phyloP scores from a whole-genome alignment of 352 stramenopile species.

The Globisporangium apiculatum region DNA sequence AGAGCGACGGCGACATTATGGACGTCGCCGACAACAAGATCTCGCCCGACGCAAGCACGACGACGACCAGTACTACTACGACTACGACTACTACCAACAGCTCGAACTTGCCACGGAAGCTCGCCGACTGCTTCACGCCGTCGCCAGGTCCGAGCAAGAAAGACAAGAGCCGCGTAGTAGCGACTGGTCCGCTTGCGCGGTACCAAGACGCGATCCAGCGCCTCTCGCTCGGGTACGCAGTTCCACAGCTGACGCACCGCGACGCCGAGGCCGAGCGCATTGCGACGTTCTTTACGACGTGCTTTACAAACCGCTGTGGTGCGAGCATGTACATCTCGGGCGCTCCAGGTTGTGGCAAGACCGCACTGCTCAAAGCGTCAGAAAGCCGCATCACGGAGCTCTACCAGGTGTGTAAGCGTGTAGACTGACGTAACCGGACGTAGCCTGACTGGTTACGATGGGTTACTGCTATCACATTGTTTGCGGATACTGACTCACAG shows the following conservation, averaged over 20 bases:
- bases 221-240: constrained; percentile 42
- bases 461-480: background rate
- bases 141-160: constrained; percentile 33
- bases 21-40: constrained; percentile 26
- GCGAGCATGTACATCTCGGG: constrained; percentile 77
- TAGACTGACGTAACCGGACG: background rate
- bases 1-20: constrained; percentile 2
- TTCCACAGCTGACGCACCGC: constrained; percentile 42
- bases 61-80: background rate
- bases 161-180: constrained; percentile 7
- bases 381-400: constrained; percentile 39
- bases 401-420: constrained; percentile 29
- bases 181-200: constrained; percentile 7
- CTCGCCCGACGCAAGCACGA: constrained; percentile 23
- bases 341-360: constrained; percentile 72
- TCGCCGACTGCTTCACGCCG: constrained; percentile 61
- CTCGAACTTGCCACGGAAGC: constrained; percentile 24
- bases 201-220: constrained; percentile 36
- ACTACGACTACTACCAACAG: constrained; percentile 1
- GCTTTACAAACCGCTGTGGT: constrained; percentile 39
- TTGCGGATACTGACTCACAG: background rate
- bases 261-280: constrained; percentile 52
- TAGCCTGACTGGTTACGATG: background rate
- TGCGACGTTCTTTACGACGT: constrained; percentile 44
- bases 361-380: constrained; percentile 55